A percentile compares a stretch with the other conserved stretches of the same genome.
Conservation (phyloP, 495 filamentous ascomycete species). For the Astrothelium subdiscretum region DNA sequence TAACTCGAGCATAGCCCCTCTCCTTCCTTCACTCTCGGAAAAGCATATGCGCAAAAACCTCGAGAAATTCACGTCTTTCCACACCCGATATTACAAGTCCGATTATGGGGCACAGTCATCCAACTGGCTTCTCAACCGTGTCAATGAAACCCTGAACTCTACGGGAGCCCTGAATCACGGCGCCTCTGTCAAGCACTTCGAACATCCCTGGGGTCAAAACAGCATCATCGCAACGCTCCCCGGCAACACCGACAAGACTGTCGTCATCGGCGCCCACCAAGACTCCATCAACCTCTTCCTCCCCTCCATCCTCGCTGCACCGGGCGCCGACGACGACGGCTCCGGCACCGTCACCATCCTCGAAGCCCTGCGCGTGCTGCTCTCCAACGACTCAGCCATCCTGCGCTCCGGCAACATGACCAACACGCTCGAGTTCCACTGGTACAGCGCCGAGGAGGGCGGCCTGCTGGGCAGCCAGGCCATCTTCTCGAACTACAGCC, state of each 20-base stretch:
- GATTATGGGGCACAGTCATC: slow-evolving; percentile 75
- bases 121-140: slow-evolving; percentile 70
- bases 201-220: slow-evolving; percentile 80
- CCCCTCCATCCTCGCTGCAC: slow-evolving; percentile 67
- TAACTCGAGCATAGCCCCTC: slow-evolving; percentile 51
- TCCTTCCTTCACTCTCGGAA: slow-evolving; percentile 60
- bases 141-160: slow-evolving; percentile 56
- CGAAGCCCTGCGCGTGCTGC: slow-evolving; percentile 53
- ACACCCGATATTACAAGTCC: slow-evolving; percentile 88
- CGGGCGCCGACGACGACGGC: slow-evolving; percentile 67
- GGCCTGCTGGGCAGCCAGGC: slow-evolving; percentile 67
- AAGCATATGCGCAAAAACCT: slow-evolving; percentile 68
- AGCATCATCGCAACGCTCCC: slow-evolving; percentile 90
- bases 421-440: slow-evolving; percentile 93
- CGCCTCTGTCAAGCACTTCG: slow-evolving; percentile 60
- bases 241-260: slow-evolving; percentile 70
- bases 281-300: slow-evolving; percentile 87
- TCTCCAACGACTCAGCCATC: slow-evolving; percentile 39
- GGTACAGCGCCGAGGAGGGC: slow-evolving; percentile 88
- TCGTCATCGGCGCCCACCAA: slow-evolving; percentile 66
- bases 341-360: slow-evolving; percentile 70
- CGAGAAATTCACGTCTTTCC: slow-evolving; percentile 64
- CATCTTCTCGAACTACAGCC: slow-evolving; percentile 78
- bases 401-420: slow-evolving; percentile 39
- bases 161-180: slow-evolving; percentile 58